phyloP scores from a whole-genome alignment of 169 alveolate species.

The Plasmodium coatneyi region DNA sequence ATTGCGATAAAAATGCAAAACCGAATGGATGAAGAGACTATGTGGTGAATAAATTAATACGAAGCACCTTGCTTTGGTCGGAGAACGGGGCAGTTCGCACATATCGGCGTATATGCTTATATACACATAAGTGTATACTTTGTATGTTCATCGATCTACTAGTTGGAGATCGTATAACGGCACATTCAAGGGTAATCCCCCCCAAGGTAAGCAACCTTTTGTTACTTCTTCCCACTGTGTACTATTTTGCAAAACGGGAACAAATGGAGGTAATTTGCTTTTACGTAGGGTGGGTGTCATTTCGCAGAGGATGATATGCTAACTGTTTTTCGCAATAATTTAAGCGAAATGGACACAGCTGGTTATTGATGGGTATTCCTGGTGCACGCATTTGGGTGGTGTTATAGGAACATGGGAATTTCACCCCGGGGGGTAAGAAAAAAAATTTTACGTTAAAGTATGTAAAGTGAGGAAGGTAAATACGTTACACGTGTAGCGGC shows the following conservation, averaged over 20 bases:
- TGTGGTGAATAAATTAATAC: not conserved
- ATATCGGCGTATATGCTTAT: not conserved
- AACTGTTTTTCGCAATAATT: not conserved
- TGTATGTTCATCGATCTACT: not conserved
- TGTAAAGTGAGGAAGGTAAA: not conserved
- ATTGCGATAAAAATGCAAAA: conserved; percentile 12
- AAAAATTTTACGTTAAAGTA: not conserved
- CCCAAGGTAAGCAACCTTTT: not conserved
- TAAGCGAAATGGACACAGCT: not conserved
- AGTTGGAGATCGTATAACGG: not conserved
- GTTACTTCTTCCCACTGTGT: not conserved
- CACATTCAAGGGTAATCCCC: not conserved
- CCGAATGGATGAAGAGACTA: not conserved
- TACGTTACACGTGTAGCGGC: not conserved
- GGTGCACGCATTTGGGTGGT: not conserved
- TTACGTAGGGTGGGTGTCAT: not conserved
- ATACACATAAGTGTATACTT: not conserved
- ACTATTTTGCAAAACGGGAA: not conserved
- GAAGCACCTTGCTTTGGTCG: not conserved
- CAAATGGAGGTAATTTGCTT: not conserved
- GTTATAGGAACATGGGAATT: not conserved
- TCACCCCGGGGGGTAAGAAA: not conserved
- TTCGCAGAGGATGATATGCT: not conserved
- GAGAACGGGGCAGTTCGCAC: not conserved
- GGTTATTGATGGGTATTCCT: not conserved